Conservation (phyloP, 768 basidiomycete genomes). For the Rickenella mellea region DNA sequence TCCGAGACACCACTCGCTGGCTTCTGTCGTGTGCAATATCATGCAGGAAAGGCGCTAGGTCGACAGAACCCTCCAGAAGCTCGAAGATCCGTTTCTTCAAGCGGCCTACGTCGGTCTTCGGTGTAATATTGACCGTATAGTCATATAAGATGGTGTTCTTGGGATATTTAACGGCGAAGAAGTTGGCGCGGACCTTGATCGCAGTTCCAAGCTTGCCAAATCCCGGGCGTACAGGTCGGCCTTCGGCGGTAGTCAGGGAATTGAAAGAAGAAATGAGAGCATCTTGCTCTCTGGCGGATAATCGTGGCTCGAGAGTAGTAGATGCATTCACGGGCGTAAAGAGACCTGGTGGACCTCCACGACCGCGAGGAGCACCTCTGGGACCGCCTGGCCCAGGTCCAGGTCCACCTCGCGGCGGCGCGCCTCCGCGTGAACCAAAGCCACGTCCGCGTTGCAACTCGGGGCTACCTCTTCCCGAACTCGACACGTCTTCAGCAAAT, state of each 20-base stretch:
- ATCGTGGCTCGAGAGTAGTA: not conserved
- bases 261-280: not conserved
- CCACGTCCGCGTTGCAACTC: no score
- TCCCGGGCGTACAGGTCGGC: not conserved
- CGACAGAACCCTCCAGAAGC: conserved; percentile 35
- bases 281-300: not conserved
- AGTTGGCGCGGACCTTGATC: conserved; percentile 50
- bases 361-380: not conserved
- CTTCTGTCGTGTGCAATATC: conserved; percentile 47
- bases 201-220: not conserved
- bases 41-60: conserved; percentile 23
- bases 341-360: not conserved
- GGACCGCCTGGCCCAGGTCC: not conserved
- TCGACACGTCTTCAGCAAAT: no score
- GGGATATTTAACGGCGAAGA: conserved; percentile 45
- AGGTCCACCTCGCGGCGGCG: no score
- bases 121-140: conserved; percentile 43
- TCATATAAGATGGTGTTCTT: conserved; percentile 38
- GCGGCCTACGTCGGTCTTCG: conserved; percentile 29
- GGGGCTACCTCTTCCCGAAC: no score
- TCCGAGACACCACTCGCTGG: conserved; percentile 36
- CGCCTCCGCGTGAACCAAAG: no score
- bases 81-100: conserved; percentile 44
- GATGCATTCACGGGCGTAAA: not conserved
- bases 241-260: not conserved